phyloP scores from a whole-genome alignment of 805 yeast genomes.

The Hanseniaspora mollemarum region DNA sequence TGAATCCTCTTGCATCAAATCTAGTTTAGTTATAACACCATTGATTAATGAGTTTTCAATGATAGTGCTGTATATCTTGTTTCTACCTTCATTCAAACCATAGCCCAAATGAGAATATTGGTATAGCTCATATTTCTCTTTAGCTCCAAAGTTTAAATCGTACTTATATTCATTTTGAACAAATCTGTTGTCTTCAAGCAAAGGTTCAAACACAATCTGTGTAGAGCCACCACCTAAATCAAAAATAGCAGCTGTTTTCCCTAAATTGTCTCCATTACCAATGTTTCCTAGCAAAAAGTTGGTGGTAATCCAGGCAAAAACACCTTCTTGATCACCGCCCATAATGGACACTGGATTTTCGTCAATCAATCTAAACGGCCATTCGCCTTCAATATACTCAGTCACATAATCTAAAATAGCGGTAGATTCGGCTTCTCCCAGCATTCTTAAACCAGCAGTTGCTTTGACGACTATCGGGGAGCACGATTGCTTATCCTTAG shows the following conservation, averaged over 20 bases:
- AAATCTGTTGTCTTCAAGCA: slow-evolving; percentile 53
- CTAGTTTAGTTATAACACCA: slow-evolving; percentile 32
- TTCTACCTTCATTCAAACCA: slow-evolving; percentile 90
- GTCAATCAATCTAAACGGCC: slow-evolving; percentile 86
- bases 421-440: slow-evolving; percentile 64
- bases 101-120: slow-evolving; percentile 93
- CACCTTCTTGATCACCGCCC: slow-evolving; percentile 97
- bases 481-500: slow-evolving; percentile 59
- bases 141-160: slow-evolving; percentile 64
- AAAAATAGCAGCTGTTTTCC: slow-evolving; percentile 89
- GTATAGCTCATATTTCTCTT: slow-evolving; percentile 61
- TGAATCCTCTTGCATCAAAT: slow-evolving; percentile 21
- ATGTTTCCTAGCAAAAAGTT: slow-evolving; percentile 89
- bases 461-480: slow-evolving; percentile 96
- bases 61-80: slow-evolving; percentile 59
- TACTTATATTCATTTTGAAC: slow-evolving; percentile 82
- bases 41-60: slow-evolving; percentile 40
- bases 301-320: slow-evolving; percentile 96
- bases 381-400: slow-evolving; percentile 59
- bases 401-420: slow-evolving; percentile 69
- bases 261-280: slow-evolving; percentile 52
- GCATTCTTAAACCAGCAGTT: slow-evolving; percentile 85
- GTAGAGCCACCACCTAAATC: slow-evolving; percentile 98
- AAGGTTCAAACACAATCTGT: slow-evolving; percentile 95
- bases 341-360: slow-evolving; percentile 74